Evolutionary conservation across 129 eudicot genomes (phyloP), one percentile per base, ranked within the genome.

Genomic region (Tanacetum coccineum): DNA sequence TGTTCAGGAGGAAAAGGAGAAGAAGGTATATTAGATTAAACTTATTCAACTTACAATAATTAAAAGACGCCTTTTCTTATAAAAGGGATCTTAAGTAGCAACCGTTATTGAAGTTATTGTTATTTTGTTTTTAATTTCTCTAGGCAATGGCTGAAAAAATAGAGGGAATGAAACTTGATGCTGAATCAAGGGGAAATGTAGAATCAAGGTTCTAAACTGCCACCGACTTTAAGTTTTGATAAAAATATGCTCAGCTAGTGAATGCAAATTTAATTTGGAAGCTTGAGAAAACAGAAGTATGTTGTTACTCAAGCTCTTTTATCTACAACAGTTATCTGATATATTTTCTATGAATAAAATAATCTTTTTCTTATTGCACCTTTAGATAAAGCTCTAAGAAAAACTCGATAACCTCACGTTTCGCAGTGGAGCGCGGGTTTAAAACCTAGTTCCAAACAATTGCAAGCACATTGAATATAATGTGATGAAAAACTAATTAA

Each of bases 91-190:
- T 11, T 50, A 50, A 3, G 17, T 51, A 54, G 9, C 25, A 36
- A 36, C 42, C 42, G 7, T 0, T n/a, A 15, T 46, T 70, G 30
- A 17, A 9, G 32, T 48, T 17, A 20, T 67, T 30, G 36, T 20
- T 12, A 11, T 36, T 47, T 53, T 26, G 59, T 9, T 64, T 18
- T 4, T 48, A 11, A 46, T 56, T 21, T 66, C 9, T 56, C 32
- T 69, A 94, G 99, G 95, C 97, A 67, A 83, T 94, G 97, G 71
- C 88, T 18, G 99, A 94, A 65, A 94, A 87, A 63, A 90, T 94
- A 72, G 99, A 94, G 76, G 85, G 87, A 1, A 94, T 94, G 99
- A 95, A 94, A 67, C 87, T 84, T 73, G 99, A 94, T 78, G 77
- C 76, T 22, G 99, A 94, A 58, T 82, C 95, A 58, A 84, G 85